phyloP scores from a whole-genome alignment of 371 early-diverging fungal species.

The Syncephalis plumigaleata region DNA sequence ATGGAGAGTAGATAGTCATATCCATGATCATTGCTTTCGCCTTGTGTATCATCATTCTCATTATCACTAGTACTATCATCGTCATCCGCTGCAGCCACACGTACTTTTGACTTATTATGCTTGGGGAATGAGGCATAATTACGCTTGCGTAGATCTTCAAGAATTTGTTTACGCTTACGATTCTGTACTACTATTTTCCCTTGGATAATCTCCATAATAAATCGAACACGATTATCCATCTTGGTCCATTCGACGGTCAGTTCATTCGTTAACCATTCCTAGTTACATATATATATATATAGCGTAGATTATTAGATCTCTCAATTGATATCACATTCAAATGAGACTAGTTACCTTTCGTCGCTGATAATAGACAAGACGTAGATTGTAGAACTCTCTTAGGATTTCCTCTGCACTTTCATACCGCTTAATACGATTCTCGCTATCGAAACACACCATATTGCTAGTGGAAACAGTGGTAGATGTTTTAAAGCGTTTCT shows the following conservation, averaged over 20 bases:
- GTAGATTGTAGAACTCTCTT: slow-evolving; percentile 80
- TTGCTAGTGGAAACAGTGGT: slow-evolving; percentile 65
- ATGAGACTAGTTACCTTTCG: slow-evolving; percentile 93
- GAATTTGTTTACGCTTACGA: slow-evolving; percentile 64
- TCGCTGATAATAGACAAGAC: slow-evolving; percentile 74
- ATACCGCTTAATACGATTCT: slow-evolving; percentile 85
- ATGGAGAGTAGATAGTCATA: slow-evolving; percentile 93
- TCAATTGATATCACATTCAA: too few relatives aligned
- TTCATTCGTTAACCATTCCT: slow-evolving; percentile 48
- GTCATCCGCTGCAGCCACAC: slow-evolving; percentile 6
- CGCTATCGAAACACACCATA: slow-evolving; percentile 94
- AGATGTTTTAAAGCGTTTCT: slow-evolving; percentile 71
- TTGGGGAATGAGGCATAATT: slow-evolving; percentile 50
- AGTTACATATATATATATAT: slow-evolving; percentile 5
- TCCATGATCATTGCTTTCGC: slow-evolving; percentile 21
- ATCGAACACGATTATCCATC: slow-evolving; percentile 85
- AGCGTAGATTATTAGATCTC: not conserved
- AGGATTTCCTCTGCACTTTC: slow-evolving; percentile 66
- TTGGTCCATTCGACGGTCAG: slow-evolving; percentile 57
- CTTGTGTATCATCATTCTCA: slow-evolving; percentile 22
- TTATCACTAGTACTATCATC: slow-evolving; percentile 22
- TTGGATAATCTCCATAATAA: slow-evolving; percentile 83
- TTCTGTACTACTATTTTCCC: slow-evolving; percentile 75
- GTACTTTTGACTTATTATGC: slow-evolving; percentile 16
- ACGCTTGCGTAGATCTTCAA: slow-evolving; percentile 57